phyloP scores from a whole-genome alignment of 495 filamentous ascomycete species.

The Penicillium egyptiacum region DNA sequence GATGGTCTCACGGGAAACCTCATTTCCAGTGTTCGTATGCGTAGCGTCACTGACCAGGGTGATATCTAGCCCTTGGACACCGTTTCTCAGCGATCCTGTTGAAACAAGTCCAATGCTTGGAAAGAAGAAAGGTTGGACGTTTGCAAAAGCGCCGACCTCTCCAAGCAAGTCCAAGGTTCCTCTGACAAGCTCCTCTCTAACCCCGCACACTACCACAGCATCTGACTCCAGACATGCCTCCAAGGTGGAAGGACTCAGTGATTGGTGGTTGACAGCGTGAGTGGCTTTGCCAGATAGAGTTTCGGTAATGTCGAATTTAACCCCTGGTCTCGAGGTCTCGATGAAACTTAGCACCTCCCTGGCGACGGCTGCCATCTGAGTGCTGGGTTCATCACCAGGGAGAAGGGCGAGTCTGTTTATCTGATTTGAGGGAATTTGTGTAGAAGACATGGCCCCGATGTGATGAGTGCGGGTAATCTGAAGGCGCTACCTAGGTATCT shows the following conservation, averaged over 20 bases:
- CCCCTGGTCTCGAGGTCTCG: background rate
- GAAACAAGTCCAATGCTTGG: background rate
- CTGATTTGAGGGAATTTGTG: background rate
- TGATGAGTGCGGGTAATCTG: too few species aligned
- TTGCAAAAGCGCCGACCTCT: background rate
- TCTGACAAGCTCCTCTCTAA: background rate
- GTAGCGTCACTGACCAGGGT: background rate
- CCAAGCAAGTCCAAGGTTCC: background rate
- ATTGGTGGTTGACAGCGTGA: background rate
- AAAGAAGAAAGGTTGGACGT: slow-evolving; percentile 1
- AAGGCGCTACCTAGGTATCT: too few species aligned
- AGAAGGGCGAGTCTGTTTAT: background rate
- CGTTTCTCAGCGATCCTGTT: background rate
- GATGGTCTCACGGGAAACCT: background rate
- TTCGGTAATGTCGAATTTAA: background rate
- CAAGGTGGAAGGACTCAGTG: background rate
- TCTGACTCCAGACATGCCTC: background rate
- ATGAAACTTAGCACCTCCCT: background rate
- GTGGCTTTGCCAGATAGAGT: background rate
- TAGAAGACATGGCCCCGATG: too few species aligned
- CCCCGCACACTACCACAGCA: background rate
- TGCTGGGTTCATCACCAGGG: background rate
- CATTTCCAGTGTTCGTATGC: background rate
- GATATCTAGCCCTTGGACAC: background rate
- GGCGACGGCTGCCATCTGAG: background rate